These are phyloP conservation scores for Aspergillus amoenus DNA, from an alignment of 2,329 filamentous ascomycete genomes.

Conservation along the genomic window DNA sequence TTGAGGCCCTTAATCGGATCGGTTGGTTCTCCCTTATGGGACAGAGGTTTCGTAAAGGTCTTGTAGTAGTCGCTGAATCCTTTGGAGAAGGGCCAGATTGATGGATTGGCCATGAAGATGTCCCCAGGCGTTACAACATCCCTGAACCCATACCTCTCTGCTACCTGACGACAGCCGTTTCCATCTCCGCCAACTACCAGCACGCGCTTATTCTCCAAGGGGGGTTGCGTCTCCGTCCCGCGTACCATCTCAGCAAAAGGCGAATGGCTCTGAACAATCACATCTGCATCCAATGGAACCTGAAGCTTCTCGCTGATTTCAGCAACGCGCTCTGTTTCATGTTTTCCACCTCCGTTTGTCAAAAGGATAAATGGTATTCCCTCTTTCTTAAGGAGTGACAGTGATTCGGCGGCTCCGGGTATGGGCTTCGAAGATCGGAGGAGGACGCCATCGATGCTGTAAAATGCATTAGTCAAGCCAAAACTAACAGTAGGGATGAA, in stretches of 20 bases:
- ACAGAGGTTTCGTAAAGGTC: conserved; percentile 38
- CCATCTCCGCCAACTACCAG: conserved; percentile 71
- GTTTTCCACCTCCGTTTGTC: conserved; percentile 90
- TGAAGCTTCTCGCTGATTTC: conserved; percentile 68
- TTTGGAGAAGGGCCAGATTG: conserved; percentile 80
- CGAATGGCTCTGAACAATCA: conserved; percentile 88
- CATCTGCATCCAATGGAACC: conserved; percentile 62
- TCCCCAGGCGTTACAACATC: conserved; percentile 84
- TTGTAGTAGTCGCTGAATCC: conserved; percentile 64
- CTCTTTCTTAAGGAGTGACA: conserved; percentile 70
- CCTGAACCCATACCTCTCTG: conserved; percentile 73
- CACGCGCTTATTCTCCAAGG: conserved; percentile 65
- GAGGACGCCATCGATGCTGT: conserved; percentile 89
- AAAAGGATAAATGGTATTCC: conserved; percentile 89
- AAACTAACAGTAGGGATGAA: not conserved
- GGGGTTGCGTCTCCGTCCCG: conserved; percentile 53
- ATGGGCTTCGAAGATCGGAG: conserved; percentile 77
- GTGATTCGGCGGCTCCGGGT: conserved; percentile 71
- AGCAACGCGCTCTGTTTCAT: conserved; percentile 69
- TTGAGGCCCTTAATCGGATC: conserved; percentile 60
- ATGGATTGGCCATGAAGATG: conserved; percentile 70
- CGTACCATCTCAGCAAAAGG: conserved; percentile 74
- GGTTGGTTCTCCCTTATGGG: conserved; percentile 35
- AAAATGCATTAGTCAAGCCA: conserved; percentile 13
- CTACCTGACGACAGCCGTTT: conserved; percentile 68